Evolutionary conservation across 2,329 filamentous ascomycete genomes (phyloP).

Genomic region (Rhytidhysteron rufulum): DNA sequence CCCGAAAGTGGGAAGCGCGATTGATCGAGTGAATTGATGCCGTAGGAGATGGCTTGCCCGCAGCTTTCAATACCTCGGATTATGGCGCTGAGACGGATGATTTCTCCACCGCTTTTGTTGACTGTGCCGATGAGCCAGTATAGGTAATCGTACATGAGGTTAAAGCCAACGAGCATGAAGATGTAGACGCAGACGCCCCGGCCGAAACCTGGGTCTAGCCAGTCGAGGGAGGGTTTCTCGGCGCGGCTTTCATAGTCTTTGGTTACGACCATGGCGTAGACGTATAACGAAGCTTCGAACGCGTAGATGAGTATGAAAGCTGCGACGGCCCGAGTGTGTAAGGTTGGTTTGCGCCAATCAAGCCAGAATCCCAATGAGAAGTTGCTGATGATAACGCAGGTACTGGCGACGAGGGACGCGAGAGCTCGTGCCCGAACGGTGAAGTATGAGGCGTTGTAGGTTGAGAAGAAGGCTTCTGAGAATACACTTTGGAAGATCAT

Average conservation of each 20-base stretch:
- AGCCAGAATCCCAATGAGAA: conserved; percentile 48
- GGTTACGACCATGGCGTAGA: conserved; percentile 47
- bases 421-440: conserved; percentile 48
- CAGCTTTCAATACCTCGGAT: conserved; percentile 3
- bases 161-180: conserved; percentile 1
- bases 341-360: no score
- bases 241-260: conserved; percentile 45
- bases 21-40: conserved; percentile 5
- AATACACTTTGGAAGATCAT: conserved; percentile 39
- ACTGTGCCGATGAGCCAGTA: conserved; percentile 3
- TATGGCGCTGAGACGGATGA: conserved; percentile 2
- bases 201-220: no score
- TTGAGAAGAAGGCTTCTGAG: conserved; percentile 48
- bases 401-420: conserved; percentile 44
- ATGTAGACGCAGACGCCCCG: conserved; percentile 3
- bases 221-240: conserved; percentile 43
- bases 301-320: conserved; percentile 41
- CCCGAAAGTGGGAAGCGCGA: no score
- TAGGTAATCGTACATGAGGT: conserved; percentile 4
- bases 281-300: conserved; percentile 45
- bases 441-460: conserved; percentile 51
- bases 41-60: conserved; percentile 3
- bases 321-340: conserved; percentile 38
- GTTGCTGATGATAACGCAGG: conserved; percentile 43
- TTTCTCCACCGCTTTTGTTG: conserved; percentile 3